phyloP scores from a whole-genome alignment of 345 rosid genomes.

The Bruguiera sexangula region DNA sequence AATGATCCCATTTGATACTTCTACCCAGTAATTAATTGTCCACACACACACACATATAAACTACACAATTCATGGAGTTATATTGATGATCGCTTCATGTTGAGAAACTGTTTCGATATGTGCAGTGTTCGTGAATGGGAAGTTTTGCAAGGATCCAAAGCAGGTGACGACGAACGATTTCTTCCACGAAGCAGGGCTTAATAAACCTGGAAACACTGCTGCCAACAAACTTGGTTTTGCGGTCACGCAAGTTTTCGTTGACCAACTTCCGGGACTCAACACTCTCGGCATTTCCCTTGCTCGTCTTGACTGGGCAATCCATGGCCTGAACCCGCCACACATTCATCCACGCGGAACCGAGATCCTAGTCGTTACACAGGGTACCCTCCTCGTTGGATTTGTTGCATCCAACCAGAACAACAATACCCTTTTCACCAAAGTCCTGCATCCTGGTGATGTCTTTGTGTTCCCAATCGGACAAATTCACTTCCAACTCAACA shows the following conservation, averaged over 20 bases:
- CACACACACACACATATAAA: too few species aligned
- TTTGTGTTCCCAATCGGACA: conserved; percentile 19
- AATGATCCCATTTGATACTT: too few species aligned
- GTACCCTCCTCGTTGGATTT: conserved; percentile 7
- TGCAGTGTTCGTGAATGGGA: background rate
- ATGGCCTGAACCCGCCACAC: too few species aligned
- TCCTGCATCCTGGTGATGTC: conserved; percentile 13
- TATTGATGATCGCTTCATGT: background rate
- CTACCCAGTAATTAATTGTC: too few species aligned
- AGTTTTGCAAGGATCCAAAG: too few species aligned
- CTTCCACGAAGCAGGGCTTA: too few species aligned
- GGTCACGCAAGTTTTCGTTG: too few species aligned
- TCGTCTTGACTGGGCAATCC: background rate
- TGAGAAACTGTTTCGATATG: background rate
- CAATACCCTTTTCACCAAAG: conserved; percentile 2
- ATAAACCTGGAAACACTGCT: too few species aligned
- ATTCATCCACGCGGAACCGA: too few species aligned
- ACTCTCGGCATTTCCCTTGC: conserved; percentile 9
- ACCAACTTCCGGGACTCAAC: too few species aligned
- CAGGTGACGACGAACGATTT: too few species aligned
- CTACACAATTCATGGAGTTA: background rate
- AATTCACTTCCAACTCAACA: conserved; percentile 12
- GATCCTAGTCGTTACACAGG: background rate
- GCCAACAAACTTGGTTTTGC: too few species aligned
- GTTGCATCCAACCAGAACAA: background rate